Conservation (phyloP, 768 basidiomycete genomes). For the Lepiota venenata region DNA sequence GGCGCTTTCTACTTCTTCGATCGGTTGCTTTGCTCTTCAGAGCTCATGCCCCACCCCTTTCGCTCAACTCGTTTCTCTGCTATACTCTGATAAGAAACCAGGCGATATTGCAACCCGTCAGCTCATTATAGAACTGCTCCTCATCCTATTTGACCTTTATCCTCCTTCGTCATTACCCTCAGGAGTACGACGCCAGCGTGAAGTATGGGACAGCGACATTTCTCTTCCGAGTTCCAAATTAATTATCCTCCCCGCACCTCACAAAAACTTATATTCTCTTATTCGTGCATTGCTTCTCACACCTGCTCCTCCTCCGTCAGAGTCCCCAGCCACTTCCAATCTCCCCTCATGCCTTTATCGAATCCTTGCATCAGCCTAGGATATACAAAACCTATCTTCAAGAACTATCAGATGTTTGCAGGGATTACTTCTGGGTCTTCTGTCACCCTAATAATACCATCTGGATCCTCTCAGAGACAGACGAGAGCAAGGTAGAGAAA, state of each 20-base stretch:
- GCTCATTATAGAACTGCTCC: constrained; percentile 83
- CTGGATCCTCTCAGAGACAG: constrained; percentile 82
- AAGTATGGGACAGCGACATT: constrained; percentile 55
- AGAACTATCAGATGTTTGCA: constrained; percentile 75
- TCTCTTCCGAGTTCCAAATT: constrained; percentile 40
- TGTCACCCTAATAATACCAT: constrained; percentile 93
- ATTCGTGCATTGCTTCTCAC: constrained; percentile 72
- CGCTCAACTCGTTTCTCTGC: constrained; percentile 72
- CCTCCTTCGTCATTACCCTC: constrained; percentile 67
- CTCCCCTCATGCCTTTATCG: constrained; percentile 76
- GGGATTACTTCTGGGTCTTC: constrained; percentile 97
- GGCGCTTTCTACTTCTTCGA: constrained; percentile 84
- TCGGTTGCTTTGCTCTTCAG: constrained; percentile 89
- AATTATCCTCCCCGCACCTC: constrained; percentile 68
- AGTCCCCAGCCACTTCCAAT: constrained; percentile 30
- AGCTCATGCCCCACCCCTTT: constrained; percentile 88
- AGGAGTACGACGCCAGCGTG: constrained; percentile 35
- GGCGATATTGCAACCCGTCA: constrained; percentile 90
- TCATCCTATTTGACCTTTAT: constrained; percentile 88
- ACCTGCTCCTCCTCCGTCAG: constrained; percentile 33
- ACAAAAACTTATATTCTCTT: constrained; percentile 69
- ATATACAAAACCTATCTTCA: constrained; percentile 36
- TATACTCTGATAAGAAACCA: constrained; percentile 98
- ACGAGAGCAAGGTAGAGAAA: constrained; percentile 82
- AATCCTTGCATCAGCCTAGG: constrained; percentile 31